Base-by-base conservation (phyloP, 352 stramenopile species). In the Thraustochytrium striatum region DNA sequence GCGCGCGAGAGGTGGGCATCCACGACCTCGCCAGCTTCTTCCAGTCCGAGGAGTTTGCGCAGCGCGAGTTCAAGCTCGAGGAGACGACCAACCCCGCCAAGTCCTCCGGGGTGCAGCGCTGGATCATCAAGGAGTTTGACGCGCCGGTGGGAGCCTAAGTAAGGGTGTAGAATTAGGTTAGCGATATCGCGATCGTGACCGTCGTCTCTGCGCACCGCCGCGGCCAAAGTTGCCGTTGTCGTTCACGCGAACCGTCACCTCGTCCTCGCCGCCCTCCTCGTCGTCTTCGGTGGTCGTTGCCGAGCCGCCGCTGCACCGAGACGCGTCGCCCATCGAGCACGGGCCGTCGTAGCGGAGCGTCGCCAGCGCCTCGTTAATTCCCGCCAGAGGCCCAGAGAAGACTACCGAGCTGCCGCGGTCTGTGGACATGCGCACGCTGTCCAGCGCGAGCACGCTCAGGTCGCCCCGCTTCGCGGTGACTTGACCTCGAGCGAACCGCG, bases 21-120 rank as follows among this genome's bases (percentile, higher is more conserved):
- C 65, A 75, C 35, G 65, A 75, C 30, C 36, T 58, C 41, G 33
- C 44, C 21, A 39, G 68, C 65, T 75, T 75, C 61, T 75, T 61
- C 50, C 21, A 43, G n/a, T 50, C 33, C 25, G 65, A 75, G 13
- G 52, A 62, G 1, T 75, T 75, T 43, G 65, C 39, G 28, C 52
- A 58, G 50, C 65, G 65, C 50, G 65, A 61, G 25, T 75, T 75
- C 28, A 11, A 75, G 7, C 44, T 75, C 2, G 30, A 38, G 1
- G 8, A 21, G 21, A 50, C 53, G 30, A 38, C 50, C n/a, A 70
- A 70, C 3, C 59, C 59, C 9, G n/a, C n/a, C n/a, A n/a, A n/a
- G n/a, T n/a, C n/a, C n/a, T n/a, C n/a, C n/a, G n/a, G n/a, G n/a
- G n/a, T n/a, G n/a, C n/a, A n/a, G n/a, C n/a, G n/a, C n/a, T n/a